phyloP scores from a whole-genome alignment of 2,329 filamentous ascomycete genomes.

The Aspergillus novoparasiticus region DNA sequence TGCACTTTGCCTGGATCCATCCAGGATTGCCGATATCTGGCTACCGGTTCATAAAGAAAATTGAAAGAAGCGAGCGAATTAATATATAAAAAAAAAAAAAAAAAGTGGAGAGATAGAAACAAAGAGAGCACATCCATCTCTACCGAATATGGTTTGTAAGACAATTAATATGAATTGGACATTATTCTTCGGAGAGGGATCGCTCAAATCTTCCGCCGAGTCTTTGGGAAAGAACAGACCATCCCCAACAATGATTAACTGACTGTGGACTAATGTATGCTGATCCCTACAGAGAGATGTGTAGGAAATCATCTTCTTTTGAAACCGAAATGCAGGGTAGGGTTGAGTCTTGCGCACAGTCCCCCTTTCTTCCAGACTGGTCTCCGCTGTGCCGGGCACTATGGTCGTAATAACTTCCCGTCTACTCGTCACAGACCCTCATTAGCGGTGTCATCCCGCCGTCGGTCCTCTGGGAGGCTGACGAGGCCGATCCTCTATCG shows the following conservation, averaged over 20 bases:
- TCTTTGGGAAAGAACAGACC: neutral
- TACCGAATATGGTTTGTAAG: neutral
- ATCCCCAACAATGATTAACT: neutral
- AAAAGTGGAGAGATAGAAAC: neutral
- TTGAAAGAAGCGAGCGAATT: neutral
- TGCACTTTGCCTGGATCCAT: neutral
- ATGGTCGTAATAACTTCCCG: constrained; percentile 15
- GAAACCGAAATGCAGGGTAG: constrained; percentile 14
- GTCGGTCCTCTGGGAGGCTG: constrained; percentile 17
- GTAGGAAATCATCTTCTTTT: neutral
- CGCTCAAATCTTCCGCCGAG: neutral
- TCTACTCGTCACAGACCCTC: constrained; percentile 21
- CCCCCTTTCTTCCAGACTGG: constrained; percentile 13
- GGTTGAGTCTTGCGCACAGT: constrained; percentile 20
- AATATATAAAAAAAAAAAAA: neutral
- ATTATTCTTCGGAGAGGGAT: too few species aligned
- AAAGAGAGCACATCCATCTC: neutral
- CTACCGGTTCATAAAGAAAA: neutral
- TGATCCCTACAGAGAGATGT: too few species aligned
- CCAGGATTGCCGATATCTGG: neutral
- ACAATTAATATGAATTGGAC: neutral
- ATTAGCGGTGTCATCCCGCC: constrained; percentile 20
- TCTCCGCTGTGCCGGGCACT: constrained; percentile 12
- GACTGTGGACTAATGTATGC: neutral
- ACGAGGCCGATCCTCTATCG: constrained; percentile 14